Evolutionary conservation across 2,329 filamentous ascomycete genomes (phyloP).

Genomic region (Cytospora piceae): DNA sequence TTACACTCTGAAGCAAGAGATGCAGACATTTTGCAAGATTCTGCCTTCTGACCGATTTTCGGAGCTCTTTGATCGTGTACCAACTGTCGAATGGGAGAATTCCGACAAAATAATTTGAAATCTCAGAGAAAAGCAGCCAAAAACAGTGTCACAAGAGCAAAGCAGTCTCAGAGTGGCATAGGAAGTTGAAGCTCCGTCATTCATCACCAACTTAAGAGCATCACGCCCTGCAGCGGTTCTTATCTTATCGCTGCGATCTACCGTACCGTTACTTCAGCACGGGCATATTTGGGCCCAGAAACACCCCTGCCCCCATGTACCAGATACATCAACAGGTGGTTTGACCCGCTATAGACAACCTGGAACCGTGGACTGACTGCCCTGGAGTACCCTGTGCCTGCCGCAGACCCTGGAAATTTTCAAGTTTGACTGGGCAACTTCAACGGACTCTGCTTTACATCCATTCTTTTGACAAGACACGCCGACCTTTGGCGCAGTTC

Average conservation of each 20-base stretch:
- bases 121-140: not conserved
- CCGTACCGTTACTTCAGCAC: not conserved
- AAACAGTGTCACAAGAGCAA: not conserved
- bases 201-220: conserved; percentile 2
- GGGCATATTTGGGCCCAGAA: not conserved
- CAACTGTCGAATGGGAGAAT: not conserved
- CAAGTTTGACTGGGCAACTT: not conserved
- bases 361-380: not conserved
- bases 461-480: conserved; percentile 5
- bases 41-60: not conserved
- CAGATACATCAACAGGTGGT: not conserved
- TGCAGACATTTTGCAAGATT: conserved; percentile 73
- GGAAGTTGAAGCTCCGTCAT: conserved; percentile 1
- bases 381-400: conserved; percentile 18
- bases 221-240: not conserved
- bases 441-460: conserved; percentile 1
- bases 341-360: conserved; percentile 10
- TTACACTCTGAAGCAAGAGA: conserved; percentile 95
- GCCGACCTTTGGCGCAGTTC: conserved; percentile 21
- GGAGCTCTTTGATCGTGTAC: not conserved
- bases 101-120: not conserved
- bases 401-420: conserved; percentile 26
- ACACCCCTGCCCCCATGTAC: not conserved
- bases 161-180: not conserved
- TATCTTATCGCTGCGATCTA: conserved; percentile 15